Conservation (phyloP, 2,329 filamentous ascomycete species). For the Cercospora beticola region DNA sequence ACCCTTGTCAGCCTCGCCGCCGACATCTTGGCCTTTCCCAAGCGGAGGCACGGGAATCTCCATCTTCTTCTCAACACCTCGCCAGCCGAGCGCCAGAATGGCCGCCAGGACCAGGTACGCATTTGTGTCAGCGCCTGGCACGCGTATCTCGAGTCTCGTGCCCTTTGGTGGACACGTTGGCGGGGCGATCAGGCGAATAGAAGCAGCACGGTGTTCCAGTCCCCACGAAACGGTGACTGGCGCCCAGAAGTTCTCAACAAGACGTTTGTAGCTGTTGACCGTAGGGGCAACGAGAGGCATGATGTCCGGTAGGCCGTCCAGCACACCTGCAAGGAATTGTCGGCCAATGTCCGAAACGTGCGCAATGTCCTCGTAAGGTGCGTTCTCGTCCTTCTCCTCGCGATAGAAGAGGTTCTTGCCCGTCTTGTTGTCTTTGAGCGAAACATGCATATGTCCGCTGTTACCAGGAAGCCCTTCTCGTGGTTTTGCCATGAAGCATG, state of each 20-base stretch:
- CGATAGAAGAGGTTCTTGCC: conserved; percentile 83
- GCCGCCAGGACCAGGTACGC: conserved; percentile 83
- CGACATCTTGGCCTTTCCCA: conserved; percentile 79
- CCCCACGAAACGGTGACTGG: conserved; percentile 98
- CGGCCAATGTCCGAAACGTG: conserved; percentile 83
- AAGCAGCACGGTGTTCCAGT: conserved; percentile 88
- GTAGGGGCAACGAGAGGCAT: conserved; percentile 96
- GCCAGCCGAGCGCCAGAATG: conserved; percentile 83
- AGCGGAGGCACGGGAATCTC: conserved; percentile 79
- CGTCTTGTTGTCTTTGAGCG: conserved; percentile 69
- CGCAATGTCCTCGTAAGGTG: conserved; percentile 72
- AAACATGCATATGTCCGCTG: conserved; percentile 93
- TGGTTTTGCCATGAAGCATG: conserved; percentile 98
- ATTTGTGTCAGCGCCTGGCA: conserved; percentile 92
- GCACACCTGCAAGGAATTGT: conserved; percentile 86
- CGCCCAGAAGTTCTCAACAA: conserved; percentile 99
- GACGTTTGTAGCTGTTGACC: conserved; percentile 95
- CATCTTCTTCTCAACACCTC: conserved; percentile 89
- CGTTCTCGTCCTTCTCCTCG: conserved; percentile 66
- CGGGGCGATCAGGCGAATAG: conserved; percentile 83
- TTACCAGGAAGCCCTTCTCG: conserved; percentile 88
- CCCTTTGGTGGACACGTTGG: conserved; percentile 81
- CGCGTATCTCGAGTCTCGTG: conserved; percentile 88
- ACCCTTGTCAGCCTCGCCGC: conserved; percentile 68
- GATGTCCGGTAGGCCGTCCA: conserved; percentile 85